Percentiles rank a stretch among this genome's conserved stretches.
phyloP scores from a whole-genome alignment of 164 flowering plant species.

The Berberis thunbergii region DNA sequence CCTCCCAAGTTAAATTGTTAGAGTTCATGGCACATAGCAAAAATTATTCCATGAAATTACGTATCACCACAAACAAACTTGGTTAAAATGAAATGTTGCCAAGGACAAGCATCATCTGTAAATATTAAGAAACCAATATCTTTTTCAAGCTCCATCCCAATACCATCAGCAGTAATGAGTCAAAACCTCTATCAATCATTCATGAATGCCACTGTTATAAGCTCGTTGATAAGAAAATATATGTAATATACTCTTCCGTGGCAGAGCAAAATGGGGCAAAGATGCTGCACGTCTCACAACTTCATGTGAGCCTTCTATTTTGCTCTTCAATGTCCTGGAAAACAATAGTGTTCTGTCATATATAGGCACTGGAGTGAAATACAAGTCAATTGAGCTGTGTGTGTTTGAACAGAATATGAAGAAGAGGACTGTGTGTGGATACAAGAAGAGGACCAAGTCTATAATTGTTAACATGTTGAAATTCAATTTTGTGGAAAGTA shows the following conservation, averaged over 20 bases:
- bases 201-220: too few relatives aligned
- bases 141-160: too few relatives aligned
- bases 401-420: too few relatives aligned
- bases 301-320: conserved; percentile 69
- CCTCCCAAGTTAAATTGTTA: too few relatives aligned
- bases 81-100: too few relatives aligned
- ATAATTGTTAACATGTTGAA: background rate
- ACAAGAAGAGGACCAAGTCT: background rate
- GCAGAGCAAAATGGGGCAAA: conserved; percentile 71
- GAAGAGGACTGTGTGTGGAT: background rate
- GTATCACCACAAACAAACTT: too few relatives aligned
- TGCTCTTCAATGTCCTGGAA: conserved; percentile 60
- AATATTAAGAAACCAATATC: too few relatives aligned
- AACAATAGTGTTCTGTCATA: background rate
- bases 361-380: background rate
- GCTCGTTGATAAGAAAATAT: background rate
- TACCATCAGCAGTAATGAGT: too few relatives aligned
- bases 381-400: background rate
- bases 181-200: background rate
- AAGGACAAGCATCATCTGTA: too few relatives aligned
- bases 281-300: conserved; percentile 82
- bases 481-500: background rate
- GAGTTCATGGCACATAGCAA: too few relatives aligned
- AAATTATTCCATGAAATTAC: too few relatives aligned
- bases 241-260: conserved; percentile 68